A percentile compares a stretch with the other conserved stretches of the same genome.
These are phyloP conservation scores for Leptomonas pyrrhocoris DNA, from an alignment of 208 protist genomes.

Conservation along the genomic window DNA sequence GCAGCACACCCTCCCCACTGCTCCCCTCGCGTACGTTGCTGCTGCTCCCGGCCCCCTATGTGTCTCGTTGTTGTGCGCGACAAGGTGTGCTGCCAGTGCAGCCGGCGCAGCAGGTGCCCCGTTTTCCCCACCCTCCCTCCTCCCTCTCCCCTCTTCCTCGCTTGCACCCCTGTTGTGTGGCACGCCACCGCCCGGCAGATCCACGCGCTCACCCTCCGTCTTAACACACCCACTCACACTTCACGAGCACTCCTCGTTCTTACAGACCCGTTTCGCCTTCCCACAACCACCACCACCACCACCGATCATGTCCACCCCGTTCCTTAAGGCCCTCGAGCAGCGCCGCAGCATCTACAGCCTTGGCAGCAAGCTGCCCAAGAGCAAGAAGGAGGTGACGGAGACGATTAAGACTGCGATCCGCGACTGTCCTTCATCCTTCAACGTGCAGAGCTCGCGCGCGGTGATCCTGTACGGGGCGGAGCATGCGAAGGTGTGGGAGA, in stretches of 20 bases:
- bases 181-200: not conserved
- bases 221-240: not conserved
- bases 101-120: too few relatives aligned
- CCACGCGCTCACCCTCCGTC: not conserved
- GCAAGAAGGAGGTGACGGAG: constrained; percentile 30
- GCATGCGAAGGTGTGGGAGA: constrained; percentile 48
- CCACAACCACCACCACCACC: not conserved
- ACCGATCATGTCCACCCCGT: constrained; percentile 7
- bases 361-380: constrained; percentile 36
- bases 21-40: too few relatives aligned
- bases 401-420: constrained; percentile 41
- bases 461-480: constrained; percentile 47
- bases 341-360: constrained; percentile 49
- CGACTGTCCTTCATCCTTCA: constrained; percentile 43
- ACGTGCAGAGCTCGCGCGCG: constrained; percentile 55
- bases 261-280: too few relatives aligned
- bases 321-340: constrained; percentile 12
- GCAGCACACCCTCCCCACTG: too few relatives aligned
- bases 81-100: too few relatives aligned
- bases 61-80: too few relatives aligned
- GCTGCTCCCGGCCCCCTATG: too few relatives aligned
- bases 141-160: not conserved
- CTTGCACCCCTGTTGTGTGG: not conserved
- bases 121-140: not conserved
- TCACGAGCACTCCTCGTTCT: not conserved